phyloP scores from a whole-genome alignment of 345 rosid genomes.

The Raphanus raphanistrum region DNA sequence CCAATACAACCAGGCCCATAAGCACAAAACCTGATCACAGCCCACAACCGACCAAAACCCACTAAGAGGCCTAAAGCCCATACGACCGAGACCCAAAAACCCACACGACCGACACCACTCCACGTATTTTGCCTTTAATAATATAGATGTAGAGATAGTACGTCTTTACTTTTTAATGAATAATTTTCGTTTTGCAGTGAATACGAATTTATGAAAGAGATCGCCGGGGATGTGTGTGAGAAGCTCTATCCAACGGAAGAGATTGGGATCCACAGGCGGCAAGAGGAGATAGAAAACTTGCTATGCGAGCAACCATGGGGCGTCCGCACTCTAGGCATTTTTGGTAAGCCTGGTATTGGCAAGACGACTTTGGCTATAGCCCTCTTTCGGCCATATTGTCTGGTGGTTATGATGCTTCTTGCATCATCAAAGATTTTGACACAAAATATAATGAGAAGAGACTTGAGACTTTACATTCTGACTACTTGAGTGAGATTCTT shows the following conservation, averaged over 20 bases:
- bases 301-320: slow-evolving; percentile 24
- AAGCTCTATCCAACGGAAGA: slow-evolving; percentile 18
- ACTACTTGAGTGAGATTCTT: background rate
- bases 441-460: background rate
- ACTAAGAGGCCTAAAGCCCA: too few relatives aligned
- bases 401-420: background rate
- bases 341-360: slow-evolving; percentile 1
- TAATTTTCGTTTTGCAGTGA: background rate
- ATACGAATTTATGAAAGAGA: slow-evolving; percentile 7
- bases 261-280: slow-evolving; percentile 2
- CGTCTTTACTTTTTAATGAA: background rate
- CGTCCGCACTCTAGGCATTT: slow-evolving; percentile 10
- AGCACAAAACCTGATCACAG: too few relatives aligned
- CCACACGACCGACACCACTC: too few relatives aligned
- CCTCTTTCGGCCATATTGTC: background rate
- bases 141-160: background rate
- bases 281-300: slow-evolving; percentile 3
- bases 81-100: too few relatives aligned
- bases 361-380: slow-evolving; percentile 2
- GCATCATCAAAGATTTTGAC: slow-evolving; percentile 2
- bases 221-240: slow-evolving; percentile 12
- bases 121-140: too few relatives aligned
- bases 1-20: too few relatives aligned
- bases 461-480: background rate
- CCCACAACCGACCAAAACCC: too few relatives aligned